Base-by-base conservation (phyloP, 1,284 basidiomycete species). In the Paramarasmius palmivorus region DNA sequence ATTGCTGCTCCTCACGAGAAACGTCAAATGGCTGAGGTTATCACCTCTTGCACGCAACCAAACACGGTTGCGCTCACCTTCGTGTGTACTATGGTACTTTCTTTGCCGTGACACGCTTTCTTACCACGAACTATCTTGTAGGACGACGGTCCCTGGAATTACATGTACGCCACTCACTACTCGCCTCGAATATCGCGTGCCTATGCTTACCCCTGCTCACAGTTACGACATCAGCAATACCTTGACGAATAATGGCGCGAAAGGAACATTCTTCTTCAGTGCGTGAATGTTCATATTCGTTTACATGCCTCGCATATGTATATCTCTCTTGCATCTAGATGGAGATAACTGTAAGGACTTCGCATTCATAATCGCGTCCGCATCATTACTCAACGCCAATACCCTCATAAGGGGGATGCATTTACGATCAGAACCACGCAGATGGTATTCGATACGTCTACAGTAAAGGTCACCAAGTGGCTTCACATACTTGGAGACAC, bases 401-500 rank as follows among this genome's bases (percentile, higher is more conserved):
- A 15, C 15, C 46, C n/a, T n/a, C n/a, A n/a, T n/a, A n/a, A 74
- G 73, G 71, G 47, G 76, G 60, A n/a, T 83, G 82, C 65, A 83
- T 84, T 59, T 84, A 83, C 66, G 68, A 71, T 59, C 55, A 59
- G 4, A 69, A 68, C 12, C 59, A 64, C n/a, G 61, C 61, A 3
- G 55, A 65, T 36, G 58, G 65, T 19, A 58, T 76, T 45, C 70
- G 70, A 49, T 68, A 71, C 51, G 69, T 68, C 3, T 73, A 71
- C 54, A 55, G 61, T 50, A 62, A 64, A 8, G 76, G 76, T 2
- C 81, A 83, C 63, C 78, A 80, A 47, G 61, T 84, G 37, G 81
- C 70, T 4, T 79, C 77, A 22, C 82, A 84, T 60, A 79, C 80
- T 26, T 84, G 82, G 82, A 66, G 68, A 5, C 82, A 83, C 62